A percentile compares a stretch with the other conserved stretches of the same genome.
These are phyloP conservation scores for Eucalyptus regnans DNA, from an alignment of 345 rosid species.

Conservation along the genomic window DNA sequence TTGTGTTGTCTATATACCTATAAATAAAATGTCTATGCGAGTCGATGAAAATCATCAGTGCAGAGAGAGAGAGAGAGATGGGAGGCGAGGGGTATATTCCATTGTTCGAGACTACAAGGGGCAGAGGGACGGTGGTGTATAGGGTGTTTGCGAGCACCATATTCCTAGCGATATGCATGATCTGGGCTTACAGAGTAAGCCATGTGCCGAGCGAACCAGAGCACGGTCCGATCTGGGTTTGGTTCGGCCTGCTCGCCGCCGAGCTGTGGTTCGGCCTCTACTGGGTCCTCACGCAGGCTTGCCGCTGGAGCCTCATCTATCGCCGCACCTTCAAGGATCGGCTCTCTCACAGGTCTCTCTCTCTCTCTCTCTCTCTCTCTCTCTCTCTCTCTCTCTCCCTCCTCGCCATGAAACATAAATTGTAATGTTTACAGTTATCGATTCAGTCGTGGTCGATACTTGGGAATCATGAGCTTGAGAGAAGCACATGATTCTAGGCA, in stretches of 20 bases:
- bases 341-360: conserved; percentile 28
- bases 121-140: conserved; percentile 1
- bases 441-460: neutral
- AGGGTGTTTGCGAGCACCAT: conserved; percentile 15
- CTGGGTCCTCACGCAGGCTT: conserved; percentile 33
- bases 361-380: no score
- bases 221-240: conserved; percentile 15
- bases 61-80: neutral
- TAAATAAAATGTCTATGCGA: neutral
- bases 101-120: conserved; percentile 23
- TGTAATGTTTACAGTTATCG: neutral
- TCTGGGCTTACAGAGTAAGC: conserved; percentile 13
- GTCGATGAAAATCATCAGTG: neutral
- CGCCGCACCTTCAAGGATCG: conserved; percentile 29
- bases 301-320: conserved; percentile 25
- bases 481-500: neutral
- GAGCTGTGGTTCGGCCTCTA: conserved; percentile 38
- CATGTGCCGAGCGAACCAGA: conserved; percentile 3
- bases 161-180: conserved; percentile 10
- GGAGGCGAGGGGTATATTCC: neutral
- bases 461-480: neutral
- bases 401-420: neutral
- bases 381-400: neutral
- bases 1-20: neutral
- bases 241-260: conserved; percentile 34